Evolutionary conservation across 306 rosid species (phyloP), one percentile per base, ranked within the genome.

Genomic region (Hippophae gyantsensis): DNA sequence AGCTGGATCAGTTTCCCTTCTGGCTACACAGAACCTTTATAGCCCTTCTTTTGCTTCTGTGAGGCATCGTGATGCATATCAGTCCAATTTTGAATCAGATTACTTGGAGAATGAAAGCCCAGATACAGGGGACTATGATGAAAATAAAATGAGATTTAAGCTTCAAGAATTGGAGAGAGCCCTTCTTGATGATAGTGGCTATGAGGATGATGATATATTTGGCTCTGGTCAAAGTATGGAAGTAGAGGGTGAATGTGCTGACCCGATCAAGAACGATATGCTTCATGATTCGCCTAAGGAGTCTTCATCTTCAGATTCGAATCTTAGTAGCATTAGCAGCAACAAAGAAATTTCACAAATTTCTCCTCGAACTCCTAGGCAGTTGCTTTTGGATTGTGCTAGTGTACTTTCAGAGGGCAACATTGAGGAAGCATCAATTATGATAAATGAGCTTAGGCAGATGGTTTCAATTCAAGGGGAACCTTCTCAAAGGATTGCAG

Each of bases 401-500:
- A 72, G 70, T 38, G 82, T 79, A 38, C 72, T 92, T 55, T 79
- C 99, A 40, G 90, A 88, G 46, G 96, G 92, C 48, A 74, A 88
- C 68, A 51, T 60, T 7, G 75, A 68, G 71, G 85, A 66, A 53
- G 88, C 88, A 8, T 82, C 84, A 3, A 69, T 72, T 38, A 92
- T 79, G 88, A 83, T 88, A 52, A 75, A 75, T 56, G 62, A 80
- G 73, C 89, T 92, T 53, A 77, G 95, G 51, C 79, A 78, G 67
- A 81, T 76, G 78, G 99, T 88, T 57, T 85, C 96, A 2, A 79
- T 92, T 68, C 93, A 85, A 47, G 99, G 96, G 64, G 99, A 88
- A 68, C 99, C 99, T 61, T 67, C 87, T n/a, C 89, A 87, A 61
- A 83, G 99, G 81, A 92, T 83, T 64, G 99, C 99, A 48, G 99